phyloP scores from a whole-genome alignment of 1,139 yeast species.

The Protomyces arabidopsidicola region DNA sequence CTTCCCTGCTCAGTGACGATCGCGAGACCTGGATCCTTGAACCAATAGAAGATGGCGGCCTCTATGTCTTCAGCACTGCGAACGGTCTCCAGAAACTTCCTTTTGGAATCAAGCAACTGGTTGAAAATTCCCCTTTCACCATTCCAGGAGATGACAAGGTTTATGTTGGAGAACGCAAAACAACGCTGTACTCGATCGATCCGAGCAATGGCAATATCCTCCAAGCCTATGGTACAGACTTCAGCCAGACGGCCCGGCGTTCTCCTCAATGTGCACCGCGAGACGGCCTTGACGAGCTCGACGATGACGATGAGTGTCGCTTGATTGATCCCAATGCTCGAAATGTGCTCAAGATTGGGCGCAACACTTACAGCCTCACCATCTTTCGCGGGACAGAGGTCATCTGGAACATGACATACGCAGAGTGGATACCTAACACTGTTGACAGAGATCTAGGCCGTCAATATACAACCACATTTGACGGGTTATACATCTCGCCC shows the following conservation, averaged over 20 bases:
- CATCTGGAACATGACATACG: conserved; percentile 80
- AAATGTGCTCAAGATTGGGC: conserved; percentile 30
- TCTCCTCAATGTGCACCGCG: conserved; percentile 27
- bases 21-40: conserved; percentile 73
- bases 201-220: conserved; percentile 72
- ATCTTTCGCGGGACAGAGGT: conserved; percentile 64
- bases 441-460: conserved; percentile 63
- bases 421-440: conserved; percentile 91
- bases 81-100: conserved; percentile 78
- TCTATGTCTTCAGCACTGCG: conserved; percentile 78
- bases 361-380: conserved; percentile 50
- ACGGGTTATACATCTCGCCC: conserved; percentile 75
- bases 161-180: conserved; percentile 77
- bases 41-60: conserved; percentile 78
- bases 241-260: conserved; percentile 20
- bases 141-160: conserved; percentile 75
- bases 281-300: conserved; percentile 31
- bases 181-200: conserved; percentile 72
- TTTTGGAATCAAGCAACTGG: conserved; percentile 70
- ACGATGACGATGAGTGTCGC: conserved; percentile 34
- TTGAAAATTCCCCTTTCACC: conserved; percentile 74
- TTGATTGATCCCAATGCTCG: conserved; percentile 14
- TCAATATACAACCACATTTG: conserved; percentile 46
- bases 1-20: conserved; percentile 26
- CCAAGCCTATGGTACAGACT: conserved; percentile 57